Conservation (phyloP, 2,329 filamentous ascomycete species). For the Paecilomyces variotii region DNA sequence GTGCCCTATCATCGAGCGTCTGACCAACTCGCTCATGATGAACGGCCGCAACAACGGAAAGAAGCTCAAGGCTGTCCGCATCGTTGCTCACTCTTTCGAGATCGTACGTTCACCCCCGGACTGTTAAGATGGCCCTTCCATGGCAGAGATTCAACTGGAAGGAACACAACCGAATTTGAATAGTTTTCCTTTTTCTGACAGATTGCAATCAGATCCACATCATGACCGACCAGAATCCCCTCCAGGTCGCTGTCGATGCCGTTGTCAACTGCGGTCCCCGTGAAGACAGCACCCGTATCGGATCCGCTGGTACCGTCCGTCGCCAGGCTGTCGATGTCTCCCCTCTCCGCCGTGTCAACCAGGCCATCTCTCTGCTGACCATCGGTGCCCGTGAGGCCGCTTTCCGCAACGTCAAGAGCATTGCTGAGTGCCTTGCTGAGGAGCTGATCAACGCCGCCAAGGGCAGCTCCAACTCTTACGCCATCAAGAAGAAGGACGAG, state of each 20-base stretch:
- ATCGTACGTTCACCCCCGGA: constrained; percentile 64
- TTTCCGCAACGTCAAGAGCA: constrained; percentile 99
- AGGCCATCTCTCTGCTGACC: constrained; percentile 97
- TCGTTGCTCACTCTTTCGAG: constrained; percentile 98
- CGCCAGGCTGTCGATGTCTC: constrained; percentile 99
- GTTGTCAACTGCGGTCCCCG: constrained; percentile 99
- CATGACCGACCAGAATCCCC: constrained; percentile 99
- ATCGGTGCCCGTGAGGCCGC: constrained; percentile 97
- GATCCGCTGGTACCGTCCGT: constrained; percentile 98
- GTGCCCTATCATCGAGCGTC: constrained; percentile 99
- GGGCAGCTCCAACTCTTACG: constrained; percentile 99
- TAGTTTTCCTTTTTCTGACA: constrained; percentile 8
- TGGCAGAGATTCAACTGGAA: neutral
- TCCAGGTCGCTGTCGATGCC: constrained; percentile 98
- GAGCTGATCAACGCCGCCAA: constrained; percentile 99
- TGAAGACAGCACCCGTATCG: constrained; percentile 99
- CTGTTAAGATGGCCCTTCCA: neutral
- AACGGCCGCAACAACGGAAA: constrained; percentile 99
- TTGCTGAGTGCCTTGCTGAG: constrained; percentile 98
- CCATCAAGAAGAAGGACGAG: constrained; percentile 99
- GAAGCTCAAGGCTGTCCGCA: constrained; percentile 99
- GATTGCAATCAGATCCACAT: constrained; percentile 75
- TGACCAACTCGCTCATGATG: constrained; percentile 99
- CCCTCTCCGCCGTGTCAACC: constrained; percentile 98
- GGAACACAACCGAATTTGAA: neutral